Conservation (phyloP, 2,329 filamentous ascomycete species). For the Lasiodiplodia sp. region DNA sequence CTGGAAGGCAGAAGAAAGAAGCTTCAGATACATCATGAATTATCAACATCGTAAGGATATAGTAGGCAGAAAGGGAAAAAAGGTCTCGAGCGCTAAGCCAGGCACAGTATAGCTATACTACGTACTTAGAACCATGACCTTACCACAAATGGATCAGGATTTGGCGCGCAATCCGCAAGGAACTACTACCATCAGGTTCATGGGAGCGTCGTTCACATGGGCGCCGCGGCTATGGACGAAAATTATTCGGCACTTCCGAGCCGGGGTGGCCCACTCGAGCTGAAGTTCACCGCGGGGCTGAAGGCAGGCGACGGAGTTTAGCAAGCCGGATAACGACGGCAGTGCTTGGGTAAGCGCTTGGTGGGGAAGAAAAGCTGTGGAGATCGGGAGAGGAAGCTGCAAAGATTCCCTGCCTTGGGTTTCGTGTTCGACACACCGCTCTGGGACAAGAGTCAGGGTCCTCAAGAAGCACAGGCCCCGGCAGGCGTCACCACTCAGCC, state of each 20-base stretch:
- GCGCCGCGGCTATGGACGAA: neutral
- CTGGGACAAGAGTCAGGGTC: slow-evolving; percentile 10
- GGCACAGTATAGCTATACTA: neutral
- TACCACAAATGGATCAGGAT: too few relatives aligned
- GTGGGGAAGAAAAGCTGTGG: slow-evolving; percentile 9
- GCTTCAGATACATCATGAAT: neutral
- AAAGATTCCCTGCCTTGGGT: neutral
- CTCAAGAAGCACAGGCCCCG: neutral
- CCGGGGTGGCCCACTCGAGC: neutral
- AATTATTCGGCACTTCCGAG: neutral
- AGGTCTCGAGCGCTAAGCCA: neutral
- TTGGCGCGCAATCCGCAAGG: neutral
- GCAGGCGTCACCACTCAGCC: slow-evolving; percentile 19
- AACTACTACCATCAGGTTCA: neutral
- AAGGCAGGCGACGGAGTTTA: neutral
- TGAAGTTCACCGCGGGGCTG: neutral
- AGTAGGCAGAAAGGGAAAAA: neutral
- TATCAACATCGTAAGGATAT: neutral
- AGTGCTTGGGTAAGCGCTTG: slow-evolving; percentile 1
- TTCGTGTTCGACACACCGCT: slow-evolving; percentile 18
- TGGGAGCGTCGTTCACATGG: neutral
- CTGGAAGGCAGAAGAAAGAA: neutral
- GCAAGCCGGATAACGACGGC: neutral
- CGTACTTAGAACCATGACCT: neutral
- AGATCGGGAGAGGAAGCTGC: slow-evolving; percentile 7